Evolutionary conservation across 352 stramenopile species (phyloP).

Genomic region (Phytophthora tubulina): DNA sequence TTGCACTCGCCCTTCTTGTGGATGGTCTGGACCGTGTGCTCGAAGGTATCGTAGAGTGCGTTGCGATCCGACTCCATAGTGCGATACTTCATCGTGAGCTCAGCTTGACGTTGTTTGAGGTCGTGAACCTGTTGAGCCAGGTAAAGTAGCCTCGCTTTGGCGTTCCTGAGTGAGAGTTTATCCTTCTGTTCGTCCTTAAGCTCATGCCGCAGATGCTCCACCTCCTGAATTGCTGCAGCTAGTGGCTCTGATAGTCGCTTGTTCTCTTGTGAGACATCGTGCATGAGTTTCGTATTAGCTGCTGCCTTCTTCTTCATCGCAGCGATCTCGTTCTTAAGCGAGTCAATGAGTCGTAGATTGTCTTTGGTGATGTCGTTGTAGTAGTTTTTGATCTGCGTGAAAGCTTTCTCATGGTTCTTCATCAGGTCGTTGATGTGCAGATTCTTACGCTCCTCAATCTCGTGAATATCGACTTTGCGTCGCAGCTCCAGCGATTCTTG

Average conservation of each 20-base stretch:
- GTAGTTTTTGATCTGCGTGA: constrained; percentile 96
- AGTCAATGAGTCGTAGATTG: constrained; percentile 94
- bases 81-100: constrained; percentile 81
- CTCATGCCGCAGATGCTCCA: constrained; percentile 88
- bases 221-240: constrained; percentile 85
- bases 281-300: constrained; percentile 93
- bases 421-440: constrained; percentile 96
- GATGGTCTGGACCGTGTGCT: constrained; percentile 89
- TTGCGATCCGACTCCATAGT: constrained; percentile 87
- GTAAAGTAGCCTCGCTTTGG: constrained; percentile 85
- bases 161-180: constrained; percentile 89
- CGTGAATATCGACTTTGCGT: constrained; percentile 93
- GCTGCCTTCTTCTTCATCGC: constrained; percentile 94
- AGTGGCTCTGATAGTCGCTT: constrained; percentile 92
- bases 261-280: constrained; percentile 94
- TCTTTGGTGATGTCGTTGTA: constrained; percentile 97
- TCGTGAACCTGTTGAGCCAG: constrained; percentile 77
- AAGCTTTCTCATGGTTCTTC: constrained; percentile 94
- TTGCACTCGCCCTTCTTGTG: constrained; percentile 93
- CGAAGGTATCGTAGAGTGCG: constrained; percentile 92
- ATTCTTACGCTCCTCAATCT: constrained; percentile 96
- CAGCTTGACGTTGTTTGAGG: constrained; percentile 67
- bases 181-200: constrained; percentile 95
- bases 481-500: constrained; percentile 91
- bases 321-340: constrained; percentile 93